These are phyloP conservation scores for Xylaria sp. DNA, from an alignment of 2,329 filamentous ascomycete genomes.

Conservation along the genomic window DNA sequence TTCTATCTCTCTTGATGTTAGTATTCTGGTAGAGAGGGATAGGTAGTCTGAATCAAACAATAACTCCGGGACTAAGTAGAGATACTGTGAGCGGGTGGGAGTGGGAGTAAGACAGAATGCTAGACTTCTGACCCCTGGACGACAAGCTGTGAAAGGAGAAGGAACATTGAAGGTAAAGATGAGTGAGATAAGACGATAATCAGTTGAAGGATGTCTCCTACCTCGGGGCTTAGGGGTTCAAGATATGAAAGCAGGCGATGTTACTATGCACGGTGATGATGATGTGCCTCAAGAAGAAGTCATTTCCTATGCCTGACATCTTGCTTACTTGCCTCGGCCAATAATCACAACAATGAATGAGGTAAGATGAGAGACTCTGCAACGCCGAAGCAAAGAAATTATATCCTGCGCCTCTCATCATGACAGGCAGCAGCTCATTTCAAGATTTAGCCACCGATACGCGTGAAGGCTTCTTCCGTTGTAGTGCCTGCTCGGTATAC, in stretches of 20 bases:
- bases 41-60: constrained; percentile 3
- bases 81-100: not conserved
- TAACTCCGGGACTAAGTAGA: not conserved
- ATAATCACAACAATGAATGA: too few relatives aligned
- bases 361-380: not conserved
- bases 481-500: not conserved
- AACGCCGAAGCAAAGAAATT: constrained; percentile 3
- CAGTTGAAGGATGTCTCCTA: not conserved
- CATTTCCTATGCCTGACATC: not conserved
- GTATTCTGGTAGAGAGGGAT: not conserved
- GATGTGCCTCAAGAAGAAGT: not conserved
- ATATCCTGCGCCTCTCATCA: not conserved
- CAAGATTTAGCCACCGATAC: not conserved
- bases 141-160: not conserved
- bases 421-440: not conserved
- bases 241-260: not conserved
- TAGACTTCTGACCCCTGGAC: not conserved
- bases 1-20: not conserved
- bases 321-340: not conserved
- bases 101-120: not conserved
- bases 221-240: not conserved
- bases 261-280: not conserved
- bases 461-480: not conserved
- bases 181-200: not conserved
- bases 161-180: not conserved